Evolutionary conservation across 257 asterid genomes (phyloP).

Genomic region (Solanum chilense): DNA sequence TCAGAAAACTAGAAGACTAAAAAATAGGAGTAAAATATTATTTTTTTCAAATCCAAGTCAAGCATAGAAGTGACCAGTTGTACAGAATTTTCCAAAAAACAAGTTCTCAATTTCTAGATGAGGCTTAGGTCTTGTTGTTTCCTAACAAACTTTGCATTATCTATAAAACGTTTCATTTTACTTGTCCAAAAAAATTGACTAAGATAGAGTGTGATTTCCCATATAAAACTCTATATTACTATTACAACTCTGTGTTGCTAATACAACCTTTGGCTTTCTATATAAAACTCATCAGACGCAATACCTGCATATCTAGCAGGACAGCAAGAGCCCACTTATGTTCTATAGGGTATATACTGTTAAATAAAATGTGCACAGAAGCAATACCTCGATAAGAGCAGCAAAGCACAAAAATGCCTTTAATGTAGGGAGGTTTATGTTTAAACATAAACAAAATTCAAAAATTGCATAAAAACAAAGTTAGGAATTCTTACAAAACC

Average conservation of each 20-base stretch:
- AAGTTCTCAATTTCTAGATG: background rate
- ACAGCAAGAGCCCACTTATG: background rate
- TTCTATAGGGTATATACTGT: background rate
- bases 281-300: background rate
- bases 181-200: background rate
- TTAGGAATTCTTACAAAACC: background rate
- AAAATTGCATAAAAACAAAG: background rate
- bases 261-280: background rate
- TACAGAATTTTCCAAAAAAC: background rate
- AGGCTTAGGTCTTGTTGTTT: background rate
- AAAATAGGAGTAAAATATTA: background rate
- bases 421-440: background rate
- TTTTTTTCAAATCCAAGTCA: background rate
- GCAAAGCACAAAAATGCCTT: background rate
- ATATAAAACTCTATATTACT: background rate
- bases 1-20: background rate
- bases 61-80: background rate
- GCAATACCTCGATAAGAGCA: background rate
- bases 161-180: background rate
- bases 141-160: background rate
- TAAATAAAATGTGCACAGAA: background rate
- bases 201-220: background rate
- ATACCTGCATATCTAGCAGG: background rate
- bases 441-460: background rate
- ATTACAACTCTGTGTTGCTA: background rate